Percentiles rank a stretch among this genome's conserved stretches.
phyloP scores from a whole-genome alignment of 2,329 filamentous ascomycete genomes.

The Phaeosphaeriaceae sp. region DNA sequence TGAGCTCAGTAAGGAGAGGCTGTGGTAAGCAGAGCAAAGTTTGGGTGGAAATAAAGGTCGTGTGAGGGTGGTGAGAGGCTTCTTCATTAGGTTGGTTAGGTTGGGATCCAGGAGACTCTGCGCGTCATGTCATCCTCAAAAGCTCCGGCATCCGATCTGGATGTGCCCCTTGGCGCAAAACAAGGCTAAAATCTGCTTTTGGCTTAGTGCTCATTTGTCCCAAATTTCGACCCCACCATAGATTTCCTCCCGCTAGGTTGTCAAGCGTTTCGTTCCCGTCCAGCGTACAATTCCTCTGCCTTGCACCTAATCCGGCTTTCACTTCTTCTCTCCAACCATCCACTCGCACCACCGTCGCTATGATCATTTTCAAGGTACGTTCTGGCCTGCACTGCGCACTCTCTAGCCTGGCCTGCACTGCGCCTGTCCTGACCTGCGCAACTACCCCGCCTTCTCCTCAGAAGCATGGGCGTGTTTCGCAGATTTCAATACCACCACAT shows the following conservation, averaged over 20 bases:
- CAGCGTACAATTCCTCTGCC: conserved; percentile 19
- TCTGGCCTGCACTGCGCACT: conserved; percentile 8
- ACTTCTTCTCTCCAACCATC: conserved; percentile 18
- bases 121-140: conserved; percentile 30
- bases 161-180: conserved; percentile 5
- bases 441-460: conserved; percentile 33
- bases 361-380: conserved; percentile 66
- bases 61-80: conserved; percentile 38
- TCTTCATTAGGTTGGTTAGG: not conserved
- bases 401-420: conserved; percentile 27
- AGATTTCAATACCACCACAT: not conserved
- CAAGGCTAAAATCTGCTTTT: not conserved
- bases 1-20: conserved; percentile 41
- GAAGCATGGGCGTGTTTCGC: not conserved
- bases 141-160: not conserved
- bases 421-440: conserved; percentile 13
- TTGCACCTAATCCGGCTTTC: conserved; percentile 12
- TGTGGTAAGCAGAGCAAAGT: conserved; percentile 38
- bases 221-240: conserved; percentile 36
- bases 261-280: conserved; percentile 17
- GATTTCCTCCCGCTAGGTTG: conserved; percentile 1
- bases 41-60: conserved; percentile 23
- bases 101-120: conserved; percentile 9
- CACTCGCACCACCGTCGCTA: conserved; percentile 44
- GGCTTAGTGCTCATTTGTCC: conserved; percentile 10